A percentile compares a stretch with the other conserved stretches of the same genome.
Conservation (phyloP, 1,284 basidiomycete genomes). For the Sanghuangporus weigelae region DNA sequence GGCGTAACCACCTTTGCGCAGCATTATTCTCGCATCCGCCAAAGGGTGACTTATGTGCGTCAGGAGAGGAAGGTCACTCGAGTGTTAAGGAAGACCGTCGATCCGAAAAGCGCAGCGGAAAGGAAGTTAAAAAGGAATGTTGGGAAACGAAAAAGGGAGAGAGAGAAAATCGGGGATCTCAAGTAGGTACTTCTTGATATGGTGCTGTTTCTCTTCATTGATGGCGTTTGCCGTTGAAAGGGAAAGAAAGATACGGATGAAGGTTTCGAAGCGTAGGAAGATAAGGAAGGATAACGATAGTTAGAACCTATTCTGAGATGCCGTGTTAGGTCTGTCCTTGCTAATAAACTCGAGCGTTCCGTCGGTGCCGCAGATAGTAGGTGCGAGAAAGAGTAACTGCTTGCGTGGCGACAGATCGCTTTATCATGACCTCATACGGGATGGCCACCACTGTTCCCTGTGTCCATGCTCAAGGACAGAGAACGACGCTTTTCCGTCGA, state of each 20-base stretch:
- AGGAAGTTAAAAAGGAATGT: slow-evolving; percentile 64
- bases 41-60: slow-evolving; percentile 62
- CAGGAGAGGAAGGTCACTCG: slow-evolving; percentile 69
- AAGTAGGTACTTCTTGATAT: slow-evolving; percentile 37
- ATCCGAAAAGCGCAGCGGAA: slow-evolving; percentile 76
- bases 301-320: too few species aligned
- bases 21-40: slow-evolving; percentile 77
- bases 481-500: too few species aligned
- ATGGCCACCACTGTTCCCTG: too few species aligned
- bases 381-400: too few species aligned
- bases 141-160: slow-evolving; percentile 77
- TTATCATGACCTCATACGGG: too few species aligned
- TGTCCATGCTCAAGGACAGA: too few species aligned
- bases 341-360: too few species aligned
- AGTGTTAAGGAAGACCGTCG: slow-evolving; percentile 55
- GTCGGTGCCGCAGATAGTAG: too few species aligned
- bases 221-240: background rate
- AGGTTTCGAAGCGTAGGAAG: background rate
- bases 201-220: background rate
- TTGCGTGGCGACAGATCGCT: too few species aligned
- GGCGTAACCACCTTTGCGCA: slow-evolving; percentile 78
- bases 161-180: slow-evolving; percentile 63
- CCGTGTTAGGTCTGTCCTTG: too few species aligned
- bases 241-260: background rate
- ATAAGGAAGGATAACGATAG: background rate